A percentile compares a stretch with the other conserved stretches of the same genome.
Conservation (phyloP, 1,284 basidiomycete genomes). For the Leccinum fallax region DNA sequence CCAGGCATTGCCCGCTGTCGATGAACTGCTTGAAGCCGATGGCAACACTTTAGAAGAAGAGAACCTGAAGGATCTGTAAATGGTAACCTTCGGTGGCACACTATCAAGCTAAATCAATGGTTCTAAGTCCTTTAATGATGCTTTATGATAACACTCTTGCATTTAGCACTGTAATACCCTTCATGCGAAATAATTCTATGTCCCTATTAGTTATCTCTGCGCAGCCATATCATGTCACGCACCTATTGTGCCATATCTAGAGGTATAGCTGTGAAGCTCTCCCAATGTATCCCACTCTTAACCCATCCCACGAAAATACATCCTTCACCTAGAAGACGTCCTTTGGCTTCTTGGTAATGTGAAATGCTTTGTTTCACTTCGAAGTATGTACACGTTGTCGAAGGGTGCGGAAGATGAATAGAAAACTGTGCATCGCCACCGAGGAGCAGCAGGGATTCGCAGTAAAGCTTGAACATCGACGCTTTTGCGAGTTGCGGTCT, state of each 20-base stretch:
- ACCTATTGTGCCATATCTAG: conserved; percentile 1
- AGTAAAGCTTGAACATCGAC: conserved; percentile 48
- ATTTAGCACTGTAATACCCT: conserved; percentile 13
- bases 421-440: conserved; percentile 5
- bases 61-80: conserved; percentile 32
- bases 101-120: conserved; percentile 17
- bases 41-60: conserved; percentile 13
- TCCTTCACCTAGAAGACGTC: conserved; percentile 40
- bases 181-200: conserved; percentile 1
- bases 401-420: conserved; percentile 8
- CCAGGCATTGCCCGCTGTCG: conserved; percentile 21
- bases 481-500: conserved; percentile 57
- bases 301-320: conserved; percentile 66
- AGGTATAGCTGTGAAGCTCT: conserved; percentile 44
- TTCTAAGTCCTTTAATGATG: conserved; percentile 16
- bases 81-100: neutral
- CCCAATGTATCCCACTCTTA: conserved; percentile 51
- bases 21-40: conserved; percentile 17
- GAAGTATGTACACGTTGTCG: conserved; percentile 37
- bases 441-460: conserved; percentile 25
- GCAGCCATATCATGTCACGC: neutral
- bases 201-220: neutral
- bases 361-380: conserved; percentile 39
- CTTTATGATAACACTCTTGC: conserved; percentile 19
- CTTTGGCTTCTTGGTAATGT: conserved; percentile 53